A percentile compares a stretch with the other conserved stretches of the same genome.
Evolutionary conservation across 257 asterid species (phyloP).

Genomic region (Prunella vulgaris): DNA sequence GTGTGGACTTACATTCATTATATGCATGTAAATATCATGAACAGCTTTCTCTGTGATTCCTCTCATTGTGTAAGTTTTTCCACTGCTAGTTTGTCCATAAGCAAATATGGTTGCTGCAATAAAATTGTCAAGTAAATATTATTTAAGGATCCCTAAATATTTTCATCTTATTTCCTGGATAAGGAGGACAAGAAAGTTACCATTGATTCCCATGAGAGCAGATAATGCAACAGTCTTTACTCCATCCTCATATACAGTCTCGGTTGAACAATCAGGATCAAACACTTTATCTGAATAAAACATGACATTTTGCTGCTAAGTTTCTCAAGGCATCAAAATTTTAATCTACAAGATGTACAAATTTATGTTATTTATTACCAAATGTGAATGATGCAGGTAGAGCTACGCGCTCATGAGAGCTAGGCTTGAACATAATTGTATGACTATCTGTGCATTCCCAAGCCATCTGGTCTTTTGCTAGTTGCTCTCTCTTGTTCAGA

Average conservation of each 20-base stretch:
- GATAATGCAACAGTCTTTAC: slow-evolving; percentile 91
- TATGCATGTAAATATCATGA: slow-evolving; percentile 77
- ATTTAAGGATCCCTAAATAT: slow-evolving; percentile 1
- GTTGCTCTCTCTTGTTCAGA: slow-evolving; percentile 76
- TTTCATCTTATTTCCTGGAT: neutral
- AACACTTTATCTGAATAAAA: slow-evolving; percentile 74
- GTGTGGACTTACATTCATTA: slow-evolving; percentile 61
- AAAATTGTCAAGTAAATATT: slow-evolving; percentile 14
- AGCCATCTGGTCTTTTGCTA: slow-evolving; percentile 69
- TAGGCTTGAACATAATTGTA: slow-evolving; percentile 56
- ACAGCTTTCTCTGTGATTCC: slow-evolving; percentile 94
- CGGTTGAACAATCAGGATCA: slow-evolving; percentile 69
- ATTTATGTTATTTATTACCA: slow-evolving; percentile 40
- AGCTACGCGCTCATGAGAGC: slow-evolving; percentile 54
- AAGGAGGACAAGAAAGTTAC: slow-evolving; percentile 29
- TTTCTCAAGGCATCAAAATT: neutral
- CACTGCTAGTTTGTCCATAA: slow-evolving; percentile 97
- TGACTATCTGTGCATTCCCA: slow-evolving; percentile 90
- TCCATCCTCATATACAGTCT: slow-evolving; percentile 78
- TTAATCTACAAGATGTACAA: neutral
- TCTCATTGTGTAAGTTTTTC: slow-evolving; percentile 91
- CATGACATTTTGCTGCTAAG: neutral
- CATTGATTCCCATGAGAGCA: slow-evolving; percentile 94
- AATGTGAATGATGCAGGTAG: slow-evolving; percentile 58
- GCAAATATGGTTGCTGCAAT: slow-evolving; percentile 95